Conservation (phyloP, 768 basidiomycete genomes). For the Suillus subalutaceus region DNA sequence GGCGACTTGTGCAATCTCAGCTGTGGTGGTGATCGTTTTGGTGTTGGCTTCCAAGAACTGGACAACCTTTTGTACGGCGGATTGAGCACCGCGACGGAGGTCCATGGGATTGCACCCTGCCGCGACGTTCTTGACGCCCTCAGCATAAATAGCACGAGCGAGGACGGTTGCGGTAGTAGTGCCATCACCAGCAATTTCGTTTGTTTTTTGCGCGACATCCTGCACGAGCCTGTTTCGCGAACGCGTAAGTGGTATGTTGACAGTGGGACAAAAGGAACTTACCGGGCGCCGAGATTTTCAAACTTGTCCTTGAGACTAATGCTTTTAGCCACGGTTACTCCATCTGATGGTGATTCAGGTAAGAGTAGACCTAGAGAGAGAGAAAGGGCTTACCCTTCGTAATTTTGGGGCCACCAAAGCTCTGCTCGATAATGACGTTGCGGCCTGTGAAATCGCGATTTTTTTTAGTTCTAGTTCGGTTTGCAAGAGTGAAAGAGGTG, state of each 20-base stretch:
- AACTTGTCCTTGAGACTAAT: slow-evolving; percentile 97
- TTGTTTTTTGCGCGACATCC: slow-evolving; percentile 95
- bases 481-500: not conserved
- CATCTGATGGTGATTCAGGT: slow-evolving; percentile 55
- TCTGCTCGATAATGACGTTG: slow-evolving; percentile 98
- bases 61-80: slow-evolving; percentile 94
- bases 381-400: slow-evolving; percentile 76
- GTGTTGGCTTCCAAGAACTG: slow-evolving; percentile 87
- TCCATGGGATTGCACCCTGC: slow-evolving; percentile 99
- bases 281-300: slow-evolving; percentile 98
- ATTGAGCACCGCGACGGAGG: slow-evolving; percentile 96
- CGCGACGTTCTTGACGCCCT: slow-evolving; percentile 99
- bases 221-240: slow-evolving; percentile 71
- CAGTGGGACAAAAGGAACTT: slow-evolving; percentile 30
- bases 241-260: slow-evolving; percentile 8
- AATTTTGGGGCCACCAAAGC: slow-evolving; percentile 89
- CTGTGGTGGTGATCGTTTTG: slow-evolving; percentile 93
- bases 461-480: slow-evolving; percentile 17
- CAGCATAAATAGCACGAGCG: slow-evolving; percentile 95
- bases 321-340: slow-evolving; percentile 97
- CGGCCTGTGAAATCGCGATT: slow-evolving; percentile 54
- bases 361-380: slow-evolving; percentile 1
- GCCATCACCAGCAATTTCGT: slow-evolving; percentile 96
- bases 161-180: slow-evolving; percentile 98
- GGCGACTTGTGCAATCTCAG: slow-evolving; percentile 99